Evolutionary conservation across 208 protist genomes (phyloP), one percentile per base, ranked within the genome.

Genomic region (Crithidia sp.): DNA sequence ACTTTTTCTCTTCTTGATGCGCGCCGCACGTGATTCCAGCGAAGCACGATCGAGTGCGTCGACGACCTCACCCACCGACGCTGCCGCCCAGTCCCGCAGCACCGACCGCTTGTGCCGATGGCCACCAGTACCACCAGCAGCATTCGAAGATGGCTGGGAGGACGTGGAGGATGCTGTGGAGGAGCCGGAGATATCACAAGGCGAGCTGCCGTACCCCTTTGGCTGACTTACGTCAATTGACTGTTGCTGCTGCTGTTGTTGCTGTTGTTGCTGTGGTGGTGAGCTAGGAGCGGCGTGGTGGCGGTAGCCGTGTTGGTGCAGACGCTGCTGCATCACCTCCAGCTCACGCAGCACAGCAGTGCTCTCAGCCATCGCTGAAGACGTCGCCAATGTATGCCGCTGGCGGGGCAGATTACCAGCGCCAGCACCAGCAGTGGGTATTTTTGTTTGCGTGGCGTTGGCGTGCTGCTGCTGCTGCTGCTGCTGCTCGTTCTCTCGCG

Each of bases 311-410:
- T 14, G 62, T 14, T 6, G 10, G 12, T 57, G 74, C 49, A 78
- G 50, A 7, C 66, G 65, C 13, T 49, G 58, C 53, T 73, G 65
- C 59, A 79, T 55, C 17, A 13, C 62, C 50, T 68, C 39, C n/a
- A 79, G 55, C 16, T 73, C 74, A 13, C 19, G 66, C 50, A 79
- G 39, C 39, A 79, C 74, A 14, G 67, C 66, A 8, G 74, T 55
- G 49, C 74, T 79, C 36, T 79, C 74, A 2, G 74, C 74, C 49
- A 19, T 56, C 7, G 64, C 52, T 5, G 63, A 66, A 4, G 28
- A 10, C 16, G 59, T 5, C 13, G 59, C 16, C 28, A 28, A 28
- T 28, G 28, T 1, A 28, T 28, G 28, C 1, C 28, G 28, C 28
- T 28, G 28, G 28, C 28, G 28, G 28, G 28, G 28, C 28, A 28